Conservation (phyloP, 441 rosid species). For the Macaranga tanarius region DNA sequence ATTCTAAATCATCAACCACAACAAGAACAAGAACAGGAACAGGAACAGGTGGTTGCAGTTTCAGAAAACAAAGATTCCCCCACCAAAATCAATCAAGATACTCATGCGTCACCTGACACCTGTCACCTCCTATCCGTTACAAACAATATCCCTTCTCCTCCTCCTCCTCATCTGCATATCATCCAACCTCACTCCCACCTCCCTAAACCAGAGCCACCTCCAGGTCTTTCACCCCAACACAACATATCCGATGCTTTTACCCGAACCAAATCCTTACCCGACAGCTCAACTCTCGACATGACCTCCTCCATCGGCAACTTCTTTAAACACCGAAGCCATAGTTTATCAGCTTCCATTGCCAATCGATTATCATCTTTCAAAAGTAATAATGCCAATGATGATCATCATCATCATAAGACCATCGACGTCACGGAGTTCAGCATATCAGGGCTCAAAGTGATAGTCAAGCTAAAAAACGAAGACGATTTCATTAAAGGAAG, state of each 20-base stretch:
- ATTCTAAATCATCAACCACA: no score
- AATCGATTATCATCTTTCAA: constrained; percentile 44
- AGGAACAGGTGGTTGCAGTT: neutral
- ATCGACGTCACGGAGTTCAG: constrained; percentile 59
- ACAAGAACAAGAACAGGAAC: no score
- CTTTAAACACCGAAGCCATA: constrained; percentile 57
- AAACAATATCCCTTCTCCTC: neutral
- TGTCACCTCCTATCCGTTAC: constrained; percentile 10
- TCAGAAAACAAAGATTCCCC: neutral
- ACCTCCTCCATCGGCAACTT: constrained; percentile 50
- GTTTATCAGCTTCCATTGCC: constrained; percentile 51
- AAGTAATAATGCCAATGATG: constrained; percentile 12
- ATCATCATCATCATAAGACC: constrained; percentile 8
- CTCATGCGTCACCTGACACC: constrained; percentile 1
- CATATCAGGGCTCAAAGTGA: constrained; percentile 72
- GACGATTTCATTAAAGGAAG: constrained; percentile 44
- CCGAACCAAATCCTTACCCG: constrained; percentile 39
- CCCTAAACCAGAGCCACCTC: constrained; percentile 79
- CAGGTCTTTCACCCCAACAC: constrained; percentile 29
- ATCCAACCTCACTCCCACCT: constrained; percentile 59
- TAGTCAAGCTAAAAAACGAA: constrained; percentile 52
- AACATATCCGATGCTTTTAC: constrained; percentile 9
- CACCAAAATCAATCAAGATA: neutral
- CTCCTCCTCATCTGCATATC: constrained; percentile 20
- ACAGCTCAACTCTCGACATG: constrained; percentile 32